Evolutionary conservation across 805 yeast genomes (phyloP), one percentile per base, ranked within the genome.

Genomic region (Yamadazyma phyllophila): DNA sequence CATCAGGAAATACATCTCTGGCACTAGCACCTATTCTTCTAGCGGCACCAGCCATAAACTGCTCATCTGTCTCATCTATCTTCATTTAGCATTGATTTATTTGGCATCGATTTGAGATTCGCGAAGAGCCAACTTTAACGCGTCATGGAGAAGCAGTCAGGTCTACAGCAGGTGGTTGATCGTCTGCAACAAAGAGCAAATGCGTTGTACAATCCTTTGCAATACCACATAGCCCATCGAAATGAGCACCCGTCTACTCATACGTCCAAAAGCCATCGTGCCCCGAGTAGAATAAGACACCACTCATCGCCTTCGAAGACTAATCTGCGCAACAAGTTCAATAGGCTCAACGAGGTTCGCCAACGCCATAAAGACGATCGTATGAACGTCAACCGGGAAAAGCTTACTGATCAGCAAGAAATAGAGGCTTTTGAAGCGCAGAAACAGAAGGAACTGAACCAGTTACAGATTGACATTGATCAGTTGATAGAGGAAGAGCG

Each of bases 331-430:
- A 46, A 46, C 39, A 59, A 54, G 44, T 39, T 43, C 26, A 41
- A 38, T 26, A 43, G 53, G 15, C 10, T 63, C 36, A 53, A 49
- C 30, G 57, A 59, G 27, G 57, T 54, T 3, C 52, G 72, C 37
- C 56, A 57, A 36, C 55, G 59, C n/a, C 54, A 58, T 37, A 50
- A 58, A n/a, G 48, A 55, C 14, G 62, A 62, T 20, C 50, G 46
- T 43, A 30, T 59, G 20, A 34, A 35, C 5, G 15, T 41, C 13
- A 54, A 50, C 15, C 46, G 69, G 34, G 59, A 16, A 27, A 12
- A 16, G 26, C 20, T 24, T 4, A 12, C 15, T 17, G 35, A 39
- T 11, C 14, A 27, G 35, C 31, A 39, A 26, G 17, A 36, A 15
- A 30, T 36, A n/a, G 12, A 34, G 30, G 30, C 4, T 4, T 29